Base-by-base conservation (phyloP, 1,139 yeast genomes). In the Protomyces macrosporus region DNA sequence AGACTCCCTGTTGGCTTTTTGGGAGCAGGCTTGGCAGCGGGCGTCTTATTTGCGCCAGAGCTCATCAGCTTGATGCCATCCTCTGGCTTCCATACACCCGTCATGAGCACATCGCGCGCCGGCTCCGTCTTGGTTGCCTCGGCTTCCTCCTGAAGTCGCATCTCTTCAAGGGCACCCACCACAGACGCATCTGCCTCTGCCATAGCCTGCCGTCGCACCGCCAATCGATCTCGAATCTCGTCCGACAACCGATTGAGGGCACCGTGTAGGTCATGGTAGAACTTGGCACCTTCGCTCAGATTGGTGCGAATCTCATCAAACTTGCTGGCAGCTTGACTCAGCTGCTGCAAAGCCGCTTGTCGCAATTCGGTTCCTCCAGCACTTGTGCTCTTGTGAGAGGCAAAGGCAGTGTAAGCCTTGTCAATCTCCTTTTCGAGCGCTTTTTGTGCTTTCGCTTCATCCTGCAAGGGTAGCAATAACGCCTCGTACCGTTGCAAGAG, bases 261-360 rank as follows among this genome's bases (percentile, higher is more conserved):
- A 1, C 74, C 75, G 37, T 82, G 76, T 66, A 89, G 82, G 64
- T 85, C 87, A 59, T 79, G 79, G 74, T 90, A 90, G 72, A 90
- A 90, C 64, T 80, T 79, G 0, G 83, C 72, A 0, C 96, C 97
- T 69, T 87, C 88, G 48, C 81, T 81, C 50, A 90, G 73, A 70
- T 88, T 87, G 16, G 79, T 76, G 30, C 81, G 73, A 6, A 89
- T 76, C 69, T 85, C 90, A 52, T 78, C 72, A 70, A 79, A 88
- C 66, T 82, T 80, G 37, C 78, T 74, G 69, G 79, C 84, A 0
- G 82, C 84, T 2, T 76, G 73, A 65, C 86, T 88, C 35, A 88
- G 73, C 1, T 74, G 75, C 65, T 83, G 85, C 53, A 88, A 73
- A 0, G 81, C 81, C 39, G 76, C 75, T 63, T 81, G 82, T 40